phyloP scores from a whole-genome alignment of 495 filamentous ascomycete species.

The Aspergillus campestris region DNA sequence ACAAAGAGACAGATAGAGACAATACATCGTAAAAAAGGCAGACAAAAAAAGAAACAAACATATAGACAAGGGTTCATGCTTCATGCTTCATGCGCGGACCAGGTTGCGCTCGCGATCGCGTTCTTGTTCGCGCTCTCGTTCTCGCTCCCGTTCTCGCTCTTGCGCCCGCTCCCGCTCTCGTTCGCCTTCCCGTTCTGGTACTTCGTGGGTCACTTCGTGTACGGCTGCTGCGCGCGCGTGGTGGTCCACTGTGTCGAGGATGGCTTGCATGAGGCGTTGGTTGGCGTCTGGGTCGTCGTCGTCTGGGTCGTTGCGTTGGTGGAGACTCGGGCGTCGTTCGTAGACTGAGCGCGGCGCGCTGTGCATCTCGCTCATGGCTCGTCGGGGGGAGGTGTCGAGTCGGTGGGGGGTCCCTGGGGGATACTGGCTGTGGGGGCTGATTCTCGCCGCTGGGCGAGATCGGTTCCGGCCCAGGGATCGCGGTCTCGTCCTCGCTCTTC shows the following conservation, averaged over 20 bases:
- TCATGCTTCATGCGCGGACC: constrained; percentile 10
- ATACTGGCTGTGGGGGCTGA: constrained; percentile 23
- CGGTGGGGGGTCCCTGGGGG: constrained; percentile 7
- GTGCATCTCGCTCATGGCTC: constrained; percentile 37
- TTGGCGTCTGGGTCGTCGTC: constrained; percentile 40
- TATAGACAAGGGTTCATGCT: background rate
- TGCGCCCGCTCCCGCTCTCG: constrained; percentile 11
- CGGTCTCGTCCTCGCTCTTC: constrained; percentile 9
- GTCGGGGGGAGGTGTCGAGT: constrained; percentile 26
- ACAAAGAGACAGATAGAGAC: background rate
- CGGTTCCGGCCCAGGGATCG: constrained; percentile 2
- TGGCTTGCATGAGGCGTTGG: constrained; percentile 40
- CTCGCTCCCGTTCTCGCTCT: constrained; percentile 21
- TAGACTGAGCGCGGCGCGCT: constrained; percentile 11
- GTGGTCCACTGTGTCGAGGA: constrained; percentile 38
- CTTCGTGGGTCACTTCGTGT: constrained; percentile 22
- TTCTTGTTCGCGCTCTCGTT: constrained; percentile 20
- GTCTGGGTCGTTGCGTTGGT: constrained; percentile 12
- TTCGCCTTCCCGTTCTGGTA: constrained; percentile 12
- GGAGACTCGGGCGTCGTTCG: constrained; percentile 13
- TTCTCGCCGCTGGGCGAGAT: constrained; percentile 20
- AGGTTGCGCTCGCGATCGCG: constrained; percentile 21
- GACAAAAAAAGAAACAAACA: constrained; percentile 1
- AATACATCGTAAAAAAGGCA: background rate
- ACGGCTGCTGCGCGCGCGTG: constrained; percentile 29